A percentile compares a stretch with the other conserved stretches of the same genome.
Evolutionary conservation across 306 rosid genomes (phyloP).

Genomic region (Pterocarpus santalinus): DNA sequence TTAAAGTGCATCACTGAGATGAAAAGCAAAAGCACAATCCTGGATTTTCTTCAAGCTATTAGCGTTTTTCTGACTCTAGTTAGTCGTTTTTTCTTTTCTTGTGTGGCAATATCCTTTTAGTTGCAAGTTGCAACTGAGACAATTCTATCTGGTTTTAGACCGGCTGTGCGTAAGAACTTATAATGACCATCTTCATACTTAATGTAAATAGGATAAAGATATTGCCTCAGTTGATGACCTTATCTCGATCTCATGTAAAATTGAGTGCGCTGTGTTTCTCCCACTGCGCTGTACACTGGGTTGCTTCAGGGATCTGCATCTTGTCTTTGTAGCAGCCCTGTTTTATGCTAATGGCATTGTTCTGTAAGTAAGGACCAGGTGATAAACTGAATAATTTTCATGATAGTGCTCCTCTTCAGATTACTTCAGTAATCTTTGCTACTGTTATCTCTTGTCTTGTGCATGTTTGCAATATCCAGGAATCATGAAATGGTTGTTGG

Average conservation of each 20-base stretch:
- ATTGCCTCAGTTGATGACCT: not conserved
- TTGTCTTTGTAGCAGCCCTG: not conserved
- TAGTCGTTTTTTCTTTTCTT: slow-evolving; percentile 23
- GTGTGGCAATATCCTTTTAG: slow-evolving; percentile 8
- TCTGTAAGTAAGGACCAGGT: slow-evolving; percentile 7
- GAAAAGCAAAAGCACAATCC: not conserved
- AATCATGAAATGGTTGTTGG: not conserved
- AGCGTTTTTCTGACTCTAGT: not conserved
- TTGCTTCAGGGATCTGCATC: slow-evolving; percentile 21
- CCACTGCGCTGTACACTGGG: not conserved
- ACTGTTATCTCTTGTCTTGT: not conserved
- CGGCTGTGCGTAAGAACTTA: slow-evolving; percentile 10
- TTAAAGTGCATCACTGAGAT: not conserved
- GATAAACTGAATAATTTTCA: not conserved
- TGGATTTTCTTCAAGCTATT: not conserved
- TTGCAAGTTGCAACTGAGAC: not conserved
- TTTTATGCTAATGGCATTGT: slow-evolving; percentile 31
- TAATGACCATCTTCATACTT: slow-evolving; percentile 9
- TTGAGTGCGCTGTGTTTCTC: slow-evolving; percentile 8
- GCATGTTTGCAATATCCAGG: not conserved
- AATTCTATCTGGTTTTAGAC: slow-evolving; percentile 20
- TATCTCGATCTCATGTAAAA: not conserved
- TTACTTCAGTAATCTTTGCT: slow-evolving; percentile 14
- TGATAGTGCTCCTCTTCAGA: not conserved
- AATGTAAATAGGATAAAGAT: not conserved